Base-by-base conservation (phyloP, 352 stramenopile species). In the Vaucheria bursata region DNA sequence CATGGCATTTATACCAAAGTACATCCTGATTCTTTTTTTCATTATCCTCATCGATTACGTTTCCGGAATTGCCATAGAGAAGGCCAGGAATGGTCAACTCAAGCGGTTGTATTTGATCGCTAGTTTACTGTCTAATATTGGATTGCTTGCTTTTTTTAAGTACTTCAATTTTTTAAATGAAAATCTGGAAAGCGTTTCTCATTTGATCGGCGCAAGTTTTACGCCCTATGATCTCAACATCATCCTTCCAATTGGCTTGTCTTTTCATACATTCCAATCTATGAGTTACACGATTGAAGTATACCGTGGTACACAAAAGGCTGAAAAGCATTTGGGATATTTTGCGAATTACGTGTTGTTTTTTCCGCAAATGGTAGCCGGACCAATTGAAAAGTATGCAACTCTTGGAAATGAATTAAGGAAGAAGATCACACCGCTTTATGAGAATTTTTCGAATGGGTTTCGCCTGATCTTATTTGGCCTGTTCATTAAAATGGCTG, bases 191-290 rank as follows among this genome's bases (percentile, higher is more conserved):
- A 59, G 18, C 18, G 25, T 59, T 18, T 59, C 25, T 59, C 45
- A 18, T 59, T 59, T 59, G 25, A 18, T 59, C 25, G 45, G 25
- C 25, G 25, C 45, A 59, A 59, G 25, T 18, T 18, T 59, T 18
- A 59, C n/a, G n/a, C n/a, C n/a, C n/a, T n/a, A 59, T 59, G 18
- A 18, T 18, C 18, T 18, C 25, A 59, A 59, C 45, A 25, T 18
- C 12, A 59, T 59, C 45, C 45, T 59, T 18, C 45, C 45, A 59
- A 59, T 59, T 18, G 45, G 45, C 18, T 59, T 59, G 25, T 59
- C 45, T 59, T 59, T 59, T 59, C 45, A 59, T 59, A 59, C 45
- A 59, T 59, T 59, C 25, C 45, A 59, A 59, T 59, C 45, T 59
- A 25, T 59, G 18, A 59, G 45, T 59, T 59, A 59, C 25, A 25